Base-by-base conservation (phyloP, 305 asterid species). In the Plantago coronopus region DNA sequence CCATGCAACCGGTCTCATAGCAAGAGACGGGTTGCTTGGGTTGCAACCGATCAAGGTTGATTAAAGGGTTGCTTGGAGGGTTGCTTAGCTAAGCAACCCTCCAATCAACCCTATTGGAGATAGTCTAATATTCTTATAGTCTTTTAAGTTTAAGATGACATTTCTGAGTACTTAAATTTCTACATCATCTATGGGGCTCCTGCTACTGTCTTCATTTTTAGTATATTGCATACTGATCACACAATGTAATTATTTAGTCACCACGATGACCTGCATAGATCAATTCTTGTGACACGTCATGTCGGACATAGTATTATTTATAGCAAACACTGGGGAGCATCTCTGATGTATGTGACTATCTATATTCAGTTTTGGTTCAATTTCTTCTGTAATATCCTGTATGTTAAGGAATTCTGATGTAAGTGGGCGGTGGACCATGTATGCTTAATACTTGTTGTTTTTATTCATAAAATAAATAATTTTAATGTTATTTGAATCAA, bases 91-190 rank as follows among this genome's bases (percentile, higher is more conserved):
- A n/a, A n/a, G n/a, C n/a, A n/a, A n/a, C n/a, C n/a, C n/a, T n/a
- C n/a, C n/a, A n/a, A n/a, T n/a, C n/a, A n/a, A n/a, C n/a, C n/a
- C n/a, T n/a, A n/a, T n/a, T n/a, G n/a, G n/a, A n/a, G n/a, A n/a
- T n/a, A n/a, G n/a, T n/a, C n/a, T n/a, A n/a, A n/a, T n/a, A n/a
- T n/a, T n/a, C n/a, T n/a, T n/a, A n/a, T n/a, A n/a, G n/a, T n/a
- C 49, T 63, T 63, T 54, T 46, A 17, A 17, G 55, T 47, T 22
- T 44, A 29, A 55, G 22, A 22, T 11, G 16, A 59, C 29, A 64
- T 17, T 48, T 17, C 9, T 44, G 58, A 19, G 14, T 2, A 49
- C 17, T 54, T 47, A 43, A 14, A 54, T 10, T 54, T 27, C 31
- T 3, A 1, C 31, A 27, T 27, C 31, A 27, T n/a, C n/a, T n/a